phyloP scores from a whole-genome alignment of 169 alveolate genomes.

The Plasmodium vinckei region DNA sequence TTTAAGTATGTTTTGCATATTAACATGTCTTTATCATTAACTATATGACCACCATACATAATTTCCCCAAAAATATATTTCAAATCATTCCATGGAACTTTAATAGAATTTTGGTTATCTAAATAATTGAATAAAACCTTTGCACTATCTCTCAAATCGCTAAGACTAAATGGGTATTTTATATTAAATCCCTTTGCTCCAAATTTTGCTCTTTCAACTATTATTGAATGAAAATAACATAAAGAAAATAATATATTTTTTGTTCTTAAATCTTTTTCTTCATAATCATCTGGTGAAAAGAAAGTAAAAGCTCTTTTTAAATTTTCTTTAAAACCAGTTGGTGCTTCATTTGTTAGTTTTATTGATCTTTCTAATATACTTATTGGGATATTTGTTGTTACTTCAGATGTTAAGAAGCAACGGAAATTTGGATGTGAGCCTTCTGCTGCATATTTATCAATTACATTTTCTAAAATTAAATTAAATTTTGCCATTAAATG shows the following conservation, averaged over 20 bases:
- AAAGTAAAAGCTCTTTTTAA: constrained; percentile 96
- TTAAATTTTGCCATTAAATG: constrained; percentile 96
- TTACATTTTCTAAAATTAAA: constrained; percentile 94
- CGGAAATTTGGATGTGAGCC: constrained; percentile 96
- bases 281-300: constrained; percentile 94
- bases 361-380: constrained; percentile 97
- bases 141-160: constrained; percentile 97
- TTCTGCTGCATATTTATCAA: constrained; percentile 94
- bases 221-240: constrained; percentile 97
- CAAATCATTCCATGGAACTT: constrained; percentile 98
- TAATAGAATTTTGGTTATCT: constrained; percentile 89
- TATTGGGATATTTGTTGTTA: constrained; percentile 93
- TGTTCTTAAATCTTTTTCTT: constrained; percentile 93
- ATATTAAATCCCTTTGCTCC: constrained; percentile 99
- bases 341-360: constrained; percentile 97
- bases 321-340: constrained; percentile 95
- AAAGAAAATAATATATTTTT: constrained; percentile 95
- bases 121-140: constrained; percentile 94
- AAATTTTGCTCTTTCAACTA: constrained; percentile 96
- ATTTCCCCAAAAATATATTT: constrained; percentile 97
- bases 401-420: constrained; percentile 95
- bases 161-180: constrained; percentile 95
- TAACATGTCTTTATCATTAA: constrained; percentile 96
- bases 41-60: constrained; percentile 99
- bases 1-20: constrained; percentile 93